A percentile compares a stretch with the other conserved stretches of the same genome.
Conservation (phyloP, 1,139 yeast genomes). For the Zygoascus sp. region DNA sequence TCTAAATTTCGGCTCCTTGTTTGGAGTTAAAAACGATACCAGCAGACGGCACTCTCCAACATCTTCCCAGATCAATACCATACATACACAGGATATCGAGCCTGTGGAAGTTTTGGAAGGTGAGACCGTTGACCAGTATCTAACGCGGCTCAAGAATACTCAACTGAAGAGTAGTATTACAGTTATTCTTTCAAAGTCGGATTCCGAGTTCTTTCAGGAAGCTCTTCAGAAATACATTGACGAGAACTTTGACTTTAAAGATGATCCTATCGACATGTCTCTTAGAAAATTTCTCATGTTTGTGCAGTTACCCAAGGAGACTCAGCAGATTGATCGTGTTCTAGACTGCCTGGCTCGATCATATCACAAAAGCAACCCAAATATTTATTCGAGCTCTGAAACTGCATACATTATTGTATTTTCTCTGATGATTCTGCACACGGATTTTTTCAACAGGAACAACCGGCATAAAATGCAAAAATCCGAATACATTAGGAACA, state of each 20-base stretch:
- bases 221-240: slow-evolving; percentile 40
- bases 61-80: slow-evolving; percentile 5
- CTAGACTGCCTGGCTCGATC: slow-evolving; percentile 50
- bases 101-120: slow-evolving; percentile 15
- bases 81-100: slow-evolving; percentile 5
- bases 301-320: slow-evolving; percentile 57
- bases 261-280: slow-evolving; percentile 59
- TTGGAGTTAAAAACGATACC: slow-evolving; percentile 11
- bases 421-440: slow-evolving; percentile 61
- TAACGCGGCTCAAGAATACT: slow-evolving; percentile 32
- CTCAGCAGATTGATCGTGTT: slow-evolving; percentile 67
- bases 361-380: slow-evolving; percentile 42
- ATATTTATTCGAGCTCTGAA: slow-evolving; percentile 42
- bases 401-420: slow-evolving; percentile 54
- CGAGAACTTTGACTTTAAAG: slow-evolving; percentile 42
- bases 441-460: slow-evolving; percentile 61
- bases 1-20: slow-evolving; percentile 5
- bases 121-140: slow-evolving; percentile 38
- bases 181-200: slow-evolving; percentile 37
- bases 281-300: slow-evolving; percentile 53
- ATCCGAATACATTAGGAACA: slow-evolving; percentile 52
- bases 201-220: slow-evolving; percentile 35
- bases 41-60: slow-evolving; percentile 7
- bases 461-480: slow-evolving; percentile 62
- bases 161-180: slow-evolving; percentile 39